Base-by-base conservation (phyloP, 2,329 filamentous ascomycete species). In the Diatrype stigma region DNA sequence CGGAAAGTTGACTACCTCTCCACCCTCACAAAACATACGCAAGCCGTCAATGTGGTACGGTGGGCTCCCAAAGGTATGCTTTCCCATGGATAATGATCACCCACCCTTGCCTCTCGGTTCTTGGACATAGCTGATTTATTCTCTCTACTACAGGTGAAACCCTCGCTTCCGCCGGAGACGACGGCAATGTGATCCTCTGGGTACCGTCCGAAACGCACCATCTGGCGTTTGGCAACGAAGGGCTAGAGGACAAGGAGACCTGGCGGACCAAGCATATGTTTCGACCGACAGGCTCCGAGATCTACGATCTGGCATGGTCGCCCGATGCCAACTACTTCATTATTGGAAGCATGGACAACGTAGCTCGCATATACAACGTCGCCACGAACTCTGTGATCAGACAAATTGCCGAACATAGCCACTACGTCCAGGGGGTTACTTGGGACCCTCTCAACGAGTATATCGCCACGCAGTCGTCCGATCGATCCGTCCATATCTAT, bases 401-500 rank as follows among this genome's bases (percentile, higher is more conserved):
- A 53, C 93, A 96, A 69, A 96, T 97, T 57, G 93, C 93, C 48
- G 93, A 97, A 69, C 93, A 97, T 72, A 96, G 90, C 63, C 94
- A 99, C 70, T 99, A 96, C 68, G 94, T 99, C 17, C 94, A 99
- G 72, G 94, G 94, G 45, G 95, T 99, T 7, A 89, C 94, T 4
- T 99, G 94, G 95, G 95, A 99, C 73, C 95, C 94, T 22, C 74
- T 96, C 50, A 97, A 97, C 72, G 94, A 99, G 73, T 99, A 92
- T 69, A 92, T 99, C 53, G 94, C 94, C 35, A 99, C 94, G 1
- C 94, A 99, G 67, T 99, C 94, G 6, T 99, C 94, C 5, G 94
- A 99, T 72, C 87, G 94, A 66, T 96, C 94, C 2, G 93, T 97
- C 14, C 95, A 99, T 70, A 94, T 99, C 59, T 99, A 99, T 73